Percentiles rank a stretch among this genome's conserved stretches.
phyloP scores from a whole-genome alignment of 1,284 basidiomycete genomes.

The Psilocybe mexicana region DNA sequence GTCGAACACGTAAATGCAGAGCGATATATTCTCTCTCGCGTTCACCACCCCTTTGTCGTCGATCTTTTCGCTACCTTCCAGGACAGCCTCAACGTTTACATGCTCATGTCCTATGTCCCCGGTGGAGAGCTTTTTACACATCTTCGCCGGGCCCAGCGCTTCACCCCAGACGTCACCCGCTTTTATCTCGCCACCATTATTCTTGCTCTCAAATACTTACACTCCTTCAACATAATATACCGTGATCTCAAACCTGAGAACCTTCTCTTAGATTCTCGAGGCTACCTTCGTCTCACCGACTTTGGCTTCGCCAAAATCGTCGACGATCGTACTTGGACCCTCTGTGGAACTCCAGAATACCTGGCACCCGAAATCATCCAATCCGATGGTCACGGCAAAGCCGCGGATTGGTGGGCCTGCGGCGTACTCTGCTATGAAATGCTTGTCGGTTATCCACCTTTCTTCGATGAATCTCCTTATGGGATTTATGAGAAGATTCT shows the following conservation, averaged over 20 bases:
- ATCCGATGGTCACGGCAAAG: slow-evolving; percentile 96
- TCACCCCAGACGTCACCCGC: slow-evolving; percentile 97
- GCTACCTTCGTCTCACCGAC: slow-evolving; percentile 96
- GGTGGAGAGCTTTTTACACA: slow-evolving; percentile 97
- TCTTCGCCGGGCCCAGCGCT: slow-evolving; percentile 88
- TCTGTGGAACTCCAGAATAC: slow-evolving; percentile 98
- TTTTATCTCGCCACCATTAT: slow-evolving; percentile 99
- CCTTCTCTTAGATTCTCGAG: slow-evolving; percentile 90
- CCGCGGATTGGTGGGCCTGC: slow-evolving; percentile 99
- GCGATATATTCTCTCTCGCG: slow-evolving; percentile 89
- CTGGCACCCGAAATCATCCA: slow-evolving; percentile 95
- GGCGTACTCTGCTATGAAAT: slow-evolving; percentile 98
- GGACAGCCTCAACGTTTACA: slow-evolving; percentile 94
- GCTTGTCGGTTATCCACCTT: slow-evolving; percentile 91
- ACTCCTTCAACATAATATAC: slow-evolving; percentile 98
- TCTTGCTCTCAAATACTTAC: slow-evolving; percentile 93
- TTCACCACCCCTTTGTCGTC: slow-evolving; percentile 81
- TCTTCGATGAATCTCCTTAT: slow-evolving; percentile 93
- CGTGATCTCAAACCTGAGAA: slow-evolving; percentile 99
- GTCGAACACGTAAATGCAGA: slow-evolving; percentile 99
- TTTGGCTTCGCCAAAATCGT: slow-evolving; percentile 99
- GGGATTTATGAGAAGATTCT: slow-evolving; percentile 96
- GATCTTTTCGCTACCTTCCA: slow-evolving; percentile 95
- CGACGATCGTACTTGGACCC: slow-evolving; percentile 98
- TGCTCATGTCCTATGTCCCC: slow-evolving; percentile 98